Conservation (phyloP, 352 stramenopile species). For the Pythium guiyangense region DNA sequence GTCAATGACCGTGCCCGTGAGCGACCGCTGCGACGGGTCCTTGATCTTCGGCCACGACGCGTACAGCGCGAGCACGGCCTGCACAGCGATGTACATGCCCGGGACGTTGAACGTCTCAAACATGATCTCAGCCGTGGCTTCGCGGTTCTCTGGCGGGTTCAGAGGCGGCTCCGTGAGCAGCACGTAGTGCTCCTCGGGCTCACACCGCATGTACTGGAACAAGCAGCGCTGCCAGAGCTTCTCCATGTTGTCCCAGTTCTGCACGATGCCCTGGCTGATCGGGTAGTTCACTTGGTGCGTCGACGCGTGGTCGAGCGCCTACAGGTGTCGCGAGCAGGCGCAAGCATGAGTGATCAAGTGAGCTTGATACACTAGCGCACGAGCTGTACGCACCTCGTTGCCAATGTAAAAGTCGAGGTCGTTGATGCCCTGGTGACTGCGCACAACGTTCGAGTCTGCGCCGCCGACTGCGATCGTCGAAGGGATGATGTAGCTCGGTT, state of each 20-base stretch:
- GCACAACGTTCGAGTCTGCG: conserved; percentile 59
- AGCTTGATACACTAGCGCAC: conserved; percentile 1
- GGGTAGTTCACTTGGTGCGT: conserved; percentile 92
- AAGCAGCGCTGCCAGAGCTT: conserved; percentile 92
- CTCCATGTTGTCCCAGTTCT: conserved; percentile 97
- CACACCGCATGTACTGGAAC: conserved; percentile 92
- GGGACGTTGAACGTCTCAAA: conserved; percentile 97
- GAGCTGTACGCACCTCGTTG: conserved; percentile 49
- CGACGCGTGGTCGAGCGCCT: conserved; percentile 80
- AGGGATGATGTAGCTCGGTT: conserved; percentile 95
- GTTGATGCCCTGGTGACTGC: conserved; percentile 88
- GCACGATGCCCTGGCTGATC: conserved; percentile 87
- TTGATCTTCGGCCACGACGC: conserved; percentile 92
- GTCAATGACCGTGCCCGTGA: conserved; percentile 94
- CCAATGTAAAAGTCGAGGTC: conserved; percentile 96
- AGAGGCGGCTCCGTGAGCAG: conserved; percentile 89
- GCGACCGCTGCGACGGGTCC: conserved; percentile 77
- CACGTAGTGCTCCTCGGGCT: conserved; percentile 93
- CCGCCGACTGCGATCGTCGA: conserved; percentile 89
- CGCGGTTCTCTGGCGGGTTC: conserved; percentile 94
- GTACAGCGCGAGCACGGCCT: conserved; percentile 93
- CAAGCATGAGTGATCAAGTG: no score
- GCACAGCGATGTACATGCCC: conserved; percentile 93
- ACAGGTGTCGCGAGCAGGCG: no score
- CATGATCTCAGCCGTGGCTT: conserved; percentile 96